These are phyloP conservation scores for Phellinidium pouzarii DNA, from an alignment of 1,284 basidiomycete genomes.

Conservation along the genomic window DNA sequence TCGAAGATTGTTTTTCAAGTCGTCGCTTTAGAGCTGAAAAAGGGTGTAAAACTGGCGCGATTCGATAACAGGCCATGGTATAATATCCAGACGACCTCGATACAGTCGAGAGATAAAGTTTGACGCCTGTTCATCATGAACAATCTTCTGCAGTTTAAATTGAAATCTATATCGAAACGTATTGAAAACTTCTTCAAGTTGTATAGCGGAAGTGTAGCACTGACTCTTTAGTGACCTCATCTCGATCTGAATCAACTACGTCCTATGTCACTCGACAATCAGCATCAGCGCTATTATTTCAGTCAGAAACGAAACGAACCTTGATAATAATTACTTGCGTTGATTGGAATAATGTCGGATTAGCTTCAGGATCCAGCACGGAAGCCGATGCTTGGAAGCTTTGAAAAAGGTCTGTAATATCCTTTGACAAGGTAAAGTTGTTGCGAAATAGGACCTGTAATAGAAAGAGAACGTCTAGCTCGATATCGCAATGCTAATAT, in stretches of 20 bases:
- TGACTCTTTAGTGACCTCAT: conserved; percentile 52
- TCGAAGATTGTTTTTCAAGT: conserved; percentile 41
- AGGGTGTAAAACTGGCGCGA: conserved; percentile 50
- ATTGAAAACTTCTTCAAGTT: neutral
- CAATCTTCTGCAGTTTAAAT: conserved; percentile 49
- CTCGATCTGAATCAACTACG: conserved; percentile 49
- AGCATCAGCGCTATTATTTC: neutral
- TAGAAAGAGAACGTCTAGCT: neutral
- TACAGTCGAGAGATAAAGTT: conserved; percentile 57
- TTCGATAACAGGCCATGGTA: conserved; percentile 65
- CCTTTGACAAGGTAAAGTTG: conserved; percentile 53
- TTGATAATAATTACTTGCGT: conserved; percentile 58
- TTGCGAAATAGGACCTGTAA: conserved; percentile 60
- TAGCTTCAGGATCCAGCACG: conserved; percentile 49
- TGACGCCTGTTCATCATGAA: conserved; percentile 50
- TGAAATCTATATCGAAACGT: conserved; percentile 35
- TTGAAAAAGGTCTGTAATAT: conserved; percentile 53
- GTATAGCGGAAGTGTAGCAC: too few species aligned
- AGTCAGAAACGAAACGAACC: conserved; percentile 28
- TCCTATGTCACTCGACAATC: conserved; percentile 34
- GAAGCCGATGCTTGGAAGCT: conserved; percentile 59
- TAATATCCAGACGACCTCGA: conserved; percentile 45
- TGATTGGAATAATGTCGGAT: conserved; percentile 53
- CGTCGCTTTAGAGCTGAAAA: conserved; percentile 41
- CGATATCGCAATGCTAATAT: neutral